Base-by-base conservation (phyloP, 371 early-diverging fungal genomes). In the Phascolomyces articulosus region DNA sequence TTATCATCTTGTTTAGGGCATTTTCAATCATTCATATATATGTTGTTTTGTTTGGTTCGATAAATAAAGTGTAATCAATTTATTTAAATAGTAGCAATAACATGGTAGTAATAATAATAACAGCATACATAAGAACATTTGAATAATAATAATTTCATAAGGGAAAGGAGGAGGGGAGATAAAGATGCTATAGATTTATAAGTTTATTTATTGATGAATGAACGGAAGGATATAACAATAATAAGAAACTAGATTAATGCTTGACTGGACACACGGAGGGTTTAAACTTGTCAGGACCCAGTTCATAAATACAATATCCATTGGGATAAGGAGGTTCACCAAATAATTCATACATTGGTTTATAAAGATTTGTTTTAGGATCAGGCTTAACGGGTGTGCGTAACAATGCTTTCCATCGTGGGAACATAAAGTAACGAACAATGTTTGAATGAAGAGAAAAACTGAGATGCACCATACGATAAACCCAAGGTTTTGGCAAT, bases 231-330 rank as follows among this genome's bases (percentile, higher is more conserved):
- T n/a, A n/a, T n/a, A n/a, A n/a, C n/a, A n/a, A n/a, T n/a, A n/a
- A n/a, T n/a, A n/a, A n/a, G n/a, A 31, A 31, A 6, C 2, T 34
- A 34, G 6, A 13, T 20, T 51, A 51, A 62, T 62, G 60, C 16
- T 18, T 13, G 18, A 65, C 40, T 9, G 68, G 68, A 20, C 68
- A 68, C 13, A 44, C 63, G 7, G 56, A 16, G 18, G 71, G 71
- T 28, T 66, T 21, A 24, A 68, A 75, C 62, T 75, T 75, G 4
- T 65, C 63, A 0, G 82, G 82, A 7, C 82, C 82, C 3, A 82
- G 40, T 40, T 82, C 82, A 15, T 69, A 61, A 20, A 77, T 66
- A 18, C 64, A 63, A 29, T 82, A 82, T 0, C 82, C 82, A 38
- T 75, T 54, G 4, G 75, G 65, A 56, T 77, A 77, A 4, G 71